Evolutionary conservation across 2,329 filamentous ascomycete genomes (phyloP).

Genomic region (Paracoccidioides brasiliensis): DNA sequence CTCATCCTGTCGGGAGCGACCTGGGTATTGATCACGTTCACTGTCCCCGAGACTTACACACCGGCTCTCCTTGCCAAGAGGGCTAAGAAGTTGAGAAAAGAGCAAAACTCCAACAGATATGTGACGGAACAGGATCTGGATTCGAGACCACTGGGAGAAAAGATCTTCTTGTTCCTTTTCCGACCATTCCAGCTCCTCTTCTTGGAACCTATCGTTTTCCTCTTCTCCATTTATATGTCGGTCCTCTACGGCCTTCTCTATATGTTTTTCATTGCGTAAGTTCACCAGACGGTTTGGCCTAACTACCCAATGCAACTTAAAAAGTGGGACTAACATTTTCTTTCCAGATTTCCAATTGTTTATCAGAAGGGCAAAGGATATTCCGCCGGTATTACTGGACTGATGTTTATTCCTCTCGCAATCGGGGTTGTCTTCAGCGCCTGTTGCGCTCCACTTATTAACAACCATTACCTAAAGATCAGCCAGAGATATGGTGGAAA

Average conservation of each 20-base stretch:
- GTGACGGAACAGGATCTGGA: conserved; percentile 76
- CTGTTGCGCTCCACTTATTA: conserved; percentile 55
- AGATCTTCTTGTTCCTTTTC: conserved; percentile 60
- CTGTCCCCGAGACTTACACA: conserved; percentile 81
- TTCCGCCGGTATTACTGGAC: conserved; percentile 56
- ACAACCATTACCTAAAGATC: conserved; percentile 63
- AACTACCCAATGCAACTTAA: not conserved
- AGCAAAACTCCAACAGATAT: conserved; percentile 52
- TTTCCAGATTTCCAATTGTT: conserved; percentile 41
- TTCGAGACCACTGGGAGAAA: conserved; percentile 52
- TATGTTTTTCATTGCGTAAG: conserved; percentile 39
- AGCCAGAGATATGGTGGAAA: conserved; percentile 51
- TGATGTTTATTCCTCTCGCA: conserved; percentile 79
- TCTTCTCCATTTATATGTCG: conserved; percentile 75
- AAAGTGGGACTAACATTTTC: conserved; percentile 9
- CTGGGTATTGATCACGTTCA: conserved; percentile 69
- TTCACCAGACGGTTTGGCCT: conserved; percentile 34
- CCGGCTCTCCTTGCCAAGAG: conserved; percentile 60
- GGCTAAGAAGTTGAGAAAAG: conserved; percentile 57
- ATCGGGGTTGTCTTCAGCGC: conserved; percentile 60
- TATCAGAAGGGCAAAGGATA: conserved; percentile 73
- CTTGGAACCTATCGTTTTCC: conserved; percentile 68
- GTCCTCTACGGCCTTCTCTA: conserved; percentile 47
- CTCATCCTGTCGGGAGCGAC: conserved; percentile 58
- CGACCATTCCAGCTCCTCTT: conserved; percentile 80